phyloP scores from a whole-genome alignment of 2,329 filamentous ascomycete species.

The Chrysosphaeria jannelii region DNA sequence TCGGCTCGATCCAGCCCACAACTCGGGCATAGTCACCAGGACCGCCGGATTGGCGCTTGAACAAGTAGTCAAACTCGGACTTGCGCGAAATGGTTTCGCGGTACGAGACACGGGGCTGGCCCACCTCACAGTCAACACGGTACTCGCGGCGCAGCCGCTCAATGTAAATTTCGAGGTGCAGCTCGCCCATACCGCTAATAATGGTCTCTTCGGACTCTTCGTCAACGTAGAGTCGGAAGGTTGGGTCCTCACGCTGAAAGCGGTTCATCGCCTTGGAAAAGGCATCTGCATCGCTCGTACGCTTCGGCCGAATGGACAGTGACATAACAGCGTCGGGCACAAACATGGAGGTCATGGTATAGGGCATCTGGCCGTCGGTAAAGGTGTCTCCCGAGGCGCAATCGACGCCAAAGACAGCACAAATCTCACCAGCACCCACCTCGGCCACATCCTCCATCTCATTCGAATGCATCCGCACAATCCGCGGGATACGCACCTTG shows the following conservation, averaged over 20 bases:
- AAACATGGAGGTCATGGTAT: constrained; percentile 94
- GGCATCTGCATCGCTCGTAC: constrained; percentile 67
- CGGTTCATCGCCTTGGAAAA: constrained; percentile 98
- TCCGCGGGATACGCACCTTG: constrained; percentile 87
- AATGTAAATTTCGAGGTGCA: constrained; percentile 91
- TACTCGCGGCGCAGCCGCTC: constrained; percentile 94
- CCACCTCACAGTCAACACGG: constrained; percentile 83
- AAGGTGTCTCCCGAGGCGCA: constrained; percentile 96
- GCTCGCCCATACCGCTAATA: constrained; percentile 92
- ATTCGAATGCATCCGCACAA: constrained; percentile 97
- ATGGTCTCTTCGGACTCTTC: constrained; percentile 84
- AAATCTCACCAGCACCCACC: constrained; percentile 89
- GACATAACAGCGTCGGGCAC: constrained; percentile 96
- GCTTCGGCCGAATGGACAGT: constrained; percentile 86
- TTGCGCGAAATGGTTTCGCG: constrained; percentile 65
- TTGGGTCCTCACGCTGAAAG: constrained; percentile 94
- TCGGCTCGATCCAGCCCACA: constrained; percentile 72
- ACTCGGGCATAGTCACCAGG: constrained; percentile 89
- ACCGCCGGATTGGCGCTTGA: constrained; percentile 88
- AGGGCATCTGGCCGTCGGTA: constrained; percentile 73
- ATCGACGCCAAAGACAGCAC: constrained; percentile 91
- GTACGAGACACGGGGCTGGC: constrained; percentile 88
- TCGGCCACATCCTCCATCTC: constrained; percentile 94
- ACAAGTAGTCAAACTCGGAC: constrained; percentile 68
- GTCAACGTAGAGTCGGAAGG: constrained; percentile 84